Evolutionary conservation across 1,284 basidiomycete species (phyloP), one percentile per base, ranked within the genome.

Genomic region (Bjerkandera adusta): DNA sequence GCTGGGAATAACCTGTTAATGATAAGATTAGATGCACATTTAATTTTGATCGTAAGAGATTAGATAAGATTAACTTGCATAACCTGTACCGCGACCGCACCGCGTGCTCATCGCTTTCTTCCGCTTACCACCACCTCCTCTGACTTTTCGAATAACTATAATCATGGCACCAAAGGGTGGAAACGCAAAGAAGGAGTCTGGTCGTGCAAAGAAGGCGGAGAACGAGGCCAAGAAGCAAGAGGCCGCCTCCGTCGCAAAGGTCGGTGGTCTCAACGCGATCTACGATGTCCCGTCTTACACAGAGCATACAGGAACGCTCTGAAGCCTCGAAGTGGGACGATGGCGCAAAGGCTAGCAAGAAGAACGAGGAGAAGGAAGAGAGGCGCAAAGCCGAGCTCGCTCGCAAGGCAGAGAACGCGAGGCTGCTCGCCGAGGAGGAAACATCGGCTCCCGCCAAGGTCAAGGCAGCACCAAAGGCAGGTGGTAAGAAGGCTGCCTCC

Each of bases 151-250:
- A 41, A 22, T 33, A 25, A 39, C 32, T 45, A n/a, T 22, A 42
- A 16, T 35, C 33, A 93, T 93, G 92, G 67, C 91, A 49, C 91
- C 92, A 1, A 90, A 87, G 63, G 89, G 88, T 59, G 82, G 78
- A 58, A 94, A 92, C 73, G 75, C 89, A 53, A 95, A 94, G 81
- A 93, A 94, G 65, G 92, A 94, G 65, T 68, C 80, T 25, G 92
- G 92, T 2, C 69, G 88, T 39, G 89, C 93, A 1, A 92, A 92
- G 68, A 97, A 97, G 70, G 91, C 92, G 5, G 94, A 96, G 64
- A 95, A 93, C 66, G 92, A 93, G 66, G 76, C 82, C 18, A 81
- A 87, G 76, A 88, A 88, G 66, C 74, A 81, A 54, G 79, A 76
- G 8, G 72, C 71, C 3, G 81, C 73, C 0, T 73, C 73, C 5